A percentile compares a stretch with the other conserved stretches of the same genome.
Evolutionary conservation across 139 green algal species (phyloP).

Genomic region (Tetradesmus obliquus): DNA sequence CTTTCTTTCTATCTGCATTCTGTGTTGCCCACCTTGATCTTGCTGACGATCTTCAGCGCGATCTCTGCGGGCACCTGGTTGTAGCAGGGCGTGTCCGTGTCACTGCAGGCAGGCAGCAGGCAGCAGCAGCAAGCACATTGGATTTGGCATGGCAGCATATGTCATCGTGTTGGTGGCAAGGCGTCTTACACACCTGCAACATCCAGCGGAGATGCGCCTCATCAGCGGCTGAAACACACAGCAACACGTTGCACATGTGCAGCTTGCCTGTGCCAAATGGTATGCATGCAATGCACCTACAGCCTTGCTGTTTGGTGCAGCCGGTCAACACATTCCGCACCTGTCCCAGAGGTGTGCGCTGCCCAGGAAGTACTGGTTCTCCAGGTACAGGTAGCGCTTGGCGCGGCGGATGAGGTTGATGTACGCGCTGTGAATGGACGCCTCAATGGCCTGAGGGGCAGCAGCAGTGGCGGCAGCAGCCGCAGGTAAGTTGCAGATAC

Average conservation of each 20-base stretch:
- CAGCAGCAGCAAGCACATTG: background rate
- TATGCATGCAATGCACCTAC: too few relatives aligned
- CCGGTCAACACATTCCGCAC: background rate
- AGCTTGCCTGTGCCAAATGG: too few relatives aligned
- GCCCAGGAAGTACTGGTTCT: constrained; percentile 81
- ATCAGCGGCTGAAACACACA: background rate
- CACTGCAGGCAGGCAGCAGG: constrained; percentile 10
- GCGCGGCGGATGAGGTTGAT: constrained; percentile 67
- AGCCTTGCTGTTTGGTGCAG: too few relatives aligned
- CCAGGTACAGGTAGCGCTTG: constrained; percentile 76
- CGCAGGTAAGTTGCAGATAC: background rate
- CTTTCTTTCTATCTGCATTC: background rate
- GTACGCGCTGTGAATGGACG: constrained; percentile 65
- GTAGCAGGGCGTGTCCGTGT: constrained; percentile 2
- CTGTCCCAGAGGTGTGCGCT: constrained; percentile 63
- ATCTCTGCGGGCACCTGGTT: constrained; percentile 69
- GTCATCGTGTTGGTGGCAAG: background rate
- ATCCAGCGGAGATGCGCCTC: background rate
- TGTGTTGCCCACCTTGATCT: constrained; percentile 57
- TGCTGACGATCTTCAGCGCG: constrained; percentile 69
- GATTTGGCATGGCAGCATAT: background rate
- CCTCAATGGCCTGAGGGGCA: constrained; percentile 25
- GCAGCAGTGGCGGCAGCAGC: background rate
- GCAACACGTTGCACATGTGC: background rate
- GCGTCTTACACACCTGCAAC: background rate